Evolutionary conservation across 164 flowering plant genomes (phyloP), one percentile per base, ranked within the genome.

Genomic region (Aristolochia contorta): DNA sequence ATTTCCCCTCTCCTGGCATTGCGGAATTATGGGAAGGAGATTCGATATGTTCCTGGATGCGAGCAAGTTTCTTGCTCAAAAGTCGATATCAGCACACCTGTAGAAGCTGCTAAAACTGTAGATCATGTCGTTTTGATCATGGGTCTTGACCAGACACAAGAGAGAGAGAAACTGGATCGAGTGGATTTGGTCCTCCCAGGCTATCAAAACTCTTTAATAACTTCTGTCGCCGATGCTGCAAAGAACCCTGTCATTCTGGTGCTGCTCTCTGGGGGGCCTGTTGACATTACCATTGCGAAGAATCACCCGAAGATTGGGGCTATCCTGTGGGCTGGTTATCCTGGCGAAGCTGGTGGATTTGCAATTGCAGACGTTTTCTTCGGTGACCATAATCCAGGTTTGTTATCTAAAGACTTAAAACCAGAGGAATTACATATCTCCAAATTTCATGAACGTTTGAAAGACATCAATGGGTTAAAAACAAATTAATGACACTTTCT

Each of bases 251-350:
- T 86, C 21, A 55, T 82, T 23, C 57, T 91, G 65, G 94, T 89
- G 57, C 52, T 91, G 55, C 60, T 85, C 5, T 70, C 77, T 49
- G 97, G 93, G 30, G 91, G 91, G 18, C 91, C 96, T 3, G 75
- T 87, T 62, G 97, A 87, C 69, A 62, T 90, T 57, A 65, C 86
- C 3, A 85, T 80, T 56, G 91, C 97, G 15, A 90, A 90, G 58
- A 1, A 73, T 33, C 73, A 83, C 61, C 54, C 52, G 12, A 78
- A 73, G 6, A 77, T 89, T 10, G 87, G 87, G 32, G 62, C 83
- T 71, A 86, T 86, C 30, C 47, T 86, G 56, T 90, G 97, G 98
- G 94, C 79, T 65, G 98, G 98, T 46, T 93, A 93, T 75, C 97
- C 97, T 0, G 95, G 96, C 6, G 74, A 90, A 75, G 80, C 81